Percentiles rank a stretch among this genome's conserved stretches.
Conservation (phyloP, 2,329 filamentous ascomycete genomes). For the Ceratocystis ficicola region DNA sequence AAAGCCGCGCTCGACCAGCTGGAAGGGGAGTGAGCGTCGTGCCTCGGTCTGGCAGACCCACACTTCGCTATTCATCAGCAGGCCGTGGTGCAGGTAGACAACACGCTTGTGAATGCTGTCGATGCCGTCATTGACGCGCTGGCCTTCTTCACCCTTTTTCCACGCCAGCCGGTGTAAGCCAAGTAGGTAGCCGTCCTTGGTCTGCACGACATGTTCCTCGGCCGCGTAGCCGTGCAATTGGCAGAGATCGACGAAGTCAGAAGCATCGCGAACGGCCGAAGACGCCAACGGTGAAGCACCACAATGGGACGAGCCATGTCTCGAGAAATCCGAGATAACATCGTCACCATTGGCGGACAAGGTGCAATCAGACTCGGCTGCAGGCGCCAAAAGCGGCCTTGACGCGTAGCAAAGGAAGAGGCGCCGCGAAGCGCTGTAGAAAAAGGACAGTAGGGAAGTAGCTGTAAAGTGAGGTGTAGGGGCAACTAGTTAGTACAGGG, state of each 20-base stretch:
- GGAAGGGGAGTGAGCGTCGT: slow-evolving; percentile 75
- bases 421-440: slow-evolving; percentile 68
- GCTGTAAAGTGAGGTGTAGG: slow-evolving; percentile 36
- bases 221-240: slow-evolving; percentile 81
- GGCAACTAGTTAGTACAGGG: background rate
- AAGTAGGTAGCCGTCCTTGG: slow-evolving; percentile 82
- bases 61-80: slow-evolving; percentile 98
- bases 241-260: slow-evolving; percentile 91
- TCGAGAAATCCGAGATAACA: slow-evolving; percentile 31
- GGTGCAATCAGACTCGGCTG: background rate
- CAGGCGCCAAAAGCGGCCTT: background rate
- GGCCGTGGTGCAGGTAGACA: slow-evolving; percentile 85
- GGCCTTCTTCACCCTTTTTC: slow-evolving; percentile 67
- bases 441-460: slow-evolving; percentile 65
- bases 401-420: slow-evolving; percentile 54
- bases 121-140: slow-evolving; percentile 60
- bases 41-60: slow-evolving; percentile 90
- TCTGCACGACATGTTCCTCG: slow-evolving; percentile 93
- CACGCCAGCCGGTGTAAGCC: slow-evolving; percentile 80
- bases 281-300: slow-evolving; percentile 42
- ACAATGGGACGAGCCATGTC: background rate
- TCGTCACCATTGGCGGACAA: slow-evolving; percentile 31
- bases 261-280: slow-evolving; percentile 67
- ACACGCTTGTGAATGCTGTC: slow-evolving; percentile 66
- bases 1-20: slow-evolving; percentile 78